A percentile compares a stretch with the other conserved stretches of the same genome.
phyloP scores from a whole-genome alignment of 2,329 filamentous ascomycete genomes.

The Cylindrodendrum hubeiense region DNA sequence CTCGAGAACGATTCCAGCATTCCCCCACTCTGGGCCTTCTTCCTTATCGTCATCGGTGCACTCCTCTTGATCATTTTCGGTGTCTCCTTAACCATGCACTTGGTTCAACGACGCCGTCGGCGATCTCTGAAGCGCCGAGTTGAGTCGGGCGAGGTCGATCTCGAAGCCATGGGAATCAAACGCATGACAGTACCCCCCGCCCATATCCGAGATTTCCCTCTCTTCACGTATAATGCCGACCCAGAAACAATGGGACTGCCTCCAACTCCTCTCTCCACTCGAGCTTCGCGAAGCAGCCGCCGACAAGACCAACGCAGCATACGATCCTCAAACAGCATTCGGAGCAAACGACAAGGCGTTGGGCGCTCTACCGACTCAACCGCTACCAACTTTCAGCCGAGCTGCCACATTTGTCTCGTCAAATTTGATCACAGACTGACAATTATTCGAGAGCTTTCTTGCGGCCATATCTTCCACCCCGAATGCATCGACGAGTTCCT shows the following conservation, averaged over 20 bases:
- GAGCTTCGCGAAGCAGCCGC: conserved; percentile 47
- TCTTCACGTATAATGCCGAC: conserved; percentile 80
- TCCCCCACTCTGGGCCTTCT: conserved; percentile 86
- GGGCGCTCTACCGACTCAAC: conserved; percentile 51
- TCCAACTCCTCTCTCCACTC: conserved; percentile 51
- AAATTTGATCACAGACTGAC: conserved; percentile 78
- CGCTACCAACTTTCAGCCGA: conserved; percentile 77
- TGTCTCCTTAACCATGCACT: conserved; percentile 81
- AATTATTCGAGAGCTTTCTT: conserved; percentile 86
- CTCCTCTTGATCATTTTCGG: conserved; percentile 75
- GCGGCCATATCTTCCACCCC: conserved; percentile 93
- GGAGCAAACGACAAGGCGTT: conserved; percentile 55
- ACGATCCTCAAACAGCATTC: conserved; percentile 46
- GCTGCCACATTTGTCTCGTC: conserved; percentile 91
- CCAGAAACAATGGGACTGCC: conserved; percentile 54
- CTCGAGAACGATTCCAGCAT: conserved; percentile 63
- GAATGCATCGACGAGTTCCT: conserved; percentile 92
- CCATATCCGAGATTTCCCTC: conserved; percentile 79
- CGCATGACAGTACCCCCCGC: conserved; percentile 80
- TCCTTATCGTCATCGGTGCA: conserved; percentile 77
- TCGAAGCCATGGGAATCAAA: conserved; percentile 89
- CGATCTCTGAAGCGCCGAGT: conserved; percentile 77
- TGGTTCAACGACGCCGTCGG: conserved; percentile 79
- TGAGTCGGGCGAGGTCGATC: conserved; percentile 81
- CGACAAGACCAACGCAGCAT: conserved; percentile 46